These are phyloP conservation scores for Aspergillus aculeatus DNA, from an alignment of 2,329 filamentous ascomycete species.

Conservation along the genomic window DNA sequence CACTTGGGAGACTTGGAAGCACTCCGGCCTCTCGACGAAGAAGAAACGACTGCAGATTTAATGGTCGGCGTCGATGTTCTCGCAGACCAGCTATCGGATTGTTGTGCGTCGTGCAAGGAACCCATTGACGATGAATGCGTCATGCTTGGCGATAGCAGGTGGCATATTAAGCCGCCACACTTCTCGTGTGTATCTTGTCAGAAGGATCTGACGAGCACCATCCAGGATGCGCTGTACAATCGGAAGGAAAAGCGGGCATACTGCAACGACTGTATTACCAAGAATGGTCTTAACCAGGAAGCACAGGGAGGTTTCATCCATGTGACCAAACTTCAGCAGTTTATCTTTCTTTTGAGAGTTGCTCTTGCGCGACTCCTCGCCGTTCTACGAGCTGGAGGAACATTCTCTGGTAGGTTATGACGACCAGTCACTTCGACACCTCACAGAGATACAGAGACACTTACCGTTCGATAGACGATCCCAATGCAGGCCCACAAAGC, in stretches of 20 bases:
- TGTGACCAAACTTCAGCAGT: slow-evolving; percentile 87
- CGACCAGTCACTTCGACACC: neutral
- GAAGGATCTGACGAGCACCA: slow-evolving; percentile 66
- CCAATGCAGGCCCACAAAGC: slow-evolving; percentile 65
- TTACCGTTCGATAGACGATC: slow-evolving; percentile 58
- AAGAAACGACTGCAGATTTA: slow-evolving; percentile 63
- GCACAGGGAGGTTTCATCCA: slow-evolving; percentile 64
- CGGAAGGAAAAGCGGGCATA: slow-evolving; percentile 66
- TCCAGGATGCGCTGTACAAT: slow-evolving; percentile 71
- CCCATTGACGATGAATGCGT: slow-evolving; percentile 95
- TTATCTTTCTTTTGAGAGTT: slow-evolving; percentile 87
- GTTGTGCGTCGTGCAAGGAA: slow-evolving; percentile 76
- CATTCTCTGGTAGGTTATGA: slow-evolving; percentile 60
- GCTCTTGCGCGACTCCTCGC: slow-evolving; percentile 85
- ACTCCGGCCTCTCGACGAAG: slow-evolving; percentile 62
- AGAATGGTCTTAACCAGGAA: slow-evolving; percentile 54
- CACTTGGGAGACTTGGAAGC: slow-evolving; percentile 81
- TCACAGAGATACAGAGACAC: neutral
- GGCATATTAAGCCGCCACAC: slow-evolving; percentile 72
- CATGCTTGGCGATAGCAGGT: slow-evolving; percentile 70
- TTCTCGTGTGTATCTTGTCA: slow-evolving; percentile 69
- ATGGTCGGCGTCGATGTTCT: slow-evolving; percentile 65
- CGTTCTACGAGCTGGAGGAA: slow-evolving; percentile 79
- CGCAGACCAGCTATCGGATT: slow-evolving; percentile 75
- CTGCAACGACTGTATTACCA: slow-evolving; percentile 64